Base-by-base conservation (phyloP, 1,284 basidiomycete genomes). In the Termitomyces sp. region DNA sequence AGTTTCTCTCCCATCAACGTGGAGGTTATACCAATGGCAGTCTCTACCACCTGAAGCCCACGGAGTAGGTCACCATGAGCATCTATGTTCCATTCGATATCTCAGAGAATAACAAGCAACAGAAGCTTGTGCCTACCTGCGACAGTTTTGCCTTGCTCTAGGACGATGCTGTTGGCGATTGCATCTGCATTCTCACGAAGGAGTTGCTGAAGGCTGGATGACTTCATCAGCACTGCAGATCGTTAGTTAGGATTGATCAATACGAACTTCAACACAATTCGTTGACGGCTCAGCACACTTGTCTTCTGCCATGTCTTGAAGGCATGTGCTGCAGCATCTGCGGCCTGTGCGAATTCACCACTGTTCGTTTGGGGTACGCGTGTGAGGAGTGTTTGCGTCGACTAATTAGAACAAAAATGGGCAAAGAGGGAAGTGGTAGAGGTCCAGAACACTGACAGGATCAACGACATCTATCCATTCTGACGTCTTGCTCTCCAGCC, bases 51-150 rank as follows among this genome's bases (percentile, higher is more conserved):
- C 71, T 98, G 92, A 39, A 98, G 77, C 50, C 95, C 95, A 42
- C 96, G 90, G 10, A 94, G 82, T 39, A 99, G 83, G 69, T 99
- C 96, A 0, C 95, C 95, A 61, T 93, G 92, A 1, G 95, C 95
- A 74, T 98, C 95, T 82, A 70, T 15, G 49, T 21, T 31, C 21
- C 7, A 15, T 44, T 38, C 15, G 15, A 28, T 42, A 19, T 26
- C 21, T 19, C 34, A n/a, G 10, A 15, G 33, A n/a, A 10, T n/a
- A 42, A 13, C 13, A 36, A 24, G 5, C 12, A 36, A 13, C 26
- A 43, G 21, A 24, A 49, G 33, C 24, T 19, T 6, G 50, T 17
- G 56, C 69, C 26, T 63, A 88, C 89, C 88, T 58, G 83, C 81
- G 50, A 88, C 74, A 1, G 93, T 95, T 72, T 96, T 96, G 42